These are phyloP conservation scores for Agastache rugosa DNA, from an alignment of 257 asterid species.

Conservation along the genomic window DNA sequence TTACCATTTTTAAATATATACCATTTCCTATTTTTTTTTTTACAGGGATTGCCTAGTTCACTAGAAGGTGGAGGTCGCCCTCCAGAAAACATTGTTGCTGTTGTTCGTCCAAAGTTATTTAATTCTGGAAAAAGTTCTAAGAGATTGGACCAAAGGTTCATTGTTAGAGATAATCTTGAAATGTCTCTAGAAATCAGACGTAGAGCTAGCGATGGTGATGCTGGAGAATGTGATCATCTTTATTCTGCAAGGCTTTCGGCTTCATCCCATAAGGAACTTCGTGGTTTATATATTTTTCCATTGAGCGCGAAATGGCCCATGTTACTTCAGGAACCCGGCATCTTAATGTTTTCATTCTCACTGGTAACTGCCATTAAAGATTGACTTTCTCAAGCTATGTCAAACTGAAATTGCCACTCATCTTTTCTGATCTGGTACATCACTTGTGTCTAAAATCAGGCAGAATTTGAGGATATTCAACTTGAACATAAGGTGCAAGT, in stretches of 20 bases:
- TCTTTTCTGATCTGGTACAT: constrained; percentile 31
- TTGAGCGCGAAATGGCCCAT: constrained; percentile 34
- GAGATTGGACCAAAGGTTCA: constrained; percentile 58
- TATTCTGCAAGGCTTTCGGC: constrained; percentile 41
- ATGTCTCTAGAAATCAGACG: constrained; percentile 46
- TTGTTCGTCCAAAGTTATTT: constrained; percentile 64
- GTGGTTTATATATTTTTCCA: constrained; percentile 57
- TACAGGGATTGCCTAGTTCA: constrained; percentile 55
- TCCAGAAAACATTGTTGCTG: constrained; percentile 56
- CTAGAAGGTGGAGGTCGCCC: constrained; percentile 60
- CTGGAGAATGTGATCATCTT: constrained; percentile 24
- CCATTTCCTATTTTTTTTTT: background rate
- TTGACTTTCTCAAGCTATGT: background rate
- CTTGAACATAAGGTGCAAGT: constrained; percentile 51
- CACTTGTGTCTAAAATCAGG: constrained; percentile 39
- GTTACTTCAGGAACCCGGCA: constrained; percentile 60
- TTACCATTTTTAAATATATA: background rate
- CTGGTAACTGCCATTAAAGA: constrained; percentile 51
- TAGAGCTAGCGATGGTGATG: constrained; percentile 12
- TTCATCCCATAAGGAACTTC: constrained; percentile 43
- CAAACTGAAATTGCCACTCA: background rate
- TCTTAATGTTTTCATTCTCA: constrained; percentile 50
- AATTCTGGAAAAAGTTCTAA: constrained; percentile 29
- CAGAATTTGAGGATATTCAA: constrained; percentile 26
- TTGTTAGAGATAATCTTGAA: constrained; percentile 44